phyloP scores from a whole-genome alignment of 1,284 basidiomycete species.

The Ustilago cynodontis region DNA sequence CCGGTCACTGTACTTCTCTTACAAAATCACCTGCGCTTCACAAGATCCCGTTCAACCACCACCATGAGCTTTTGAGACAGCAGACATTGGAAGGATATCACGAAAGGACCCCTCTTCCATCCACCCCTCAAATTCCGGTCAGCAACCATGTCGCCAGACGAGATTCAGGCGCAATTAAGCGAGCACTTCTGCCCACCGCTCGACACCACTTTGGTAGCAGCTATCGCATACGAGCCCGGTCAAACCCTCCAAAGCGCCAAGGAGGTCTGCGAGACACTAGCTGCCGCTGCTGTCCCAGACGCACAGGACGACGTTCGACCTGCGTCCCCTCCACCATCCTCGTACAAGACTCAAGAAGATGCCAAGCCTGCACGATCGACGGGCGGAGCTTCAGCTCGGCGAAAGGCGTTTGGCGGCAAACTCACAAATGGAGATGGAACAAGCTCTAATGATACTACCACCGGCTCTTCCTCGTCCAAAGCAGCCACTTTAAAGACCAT shows the following conservation, averaged over 20 bases:
- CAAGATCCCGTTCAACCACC: not conserved
- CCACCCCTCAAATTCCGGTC: not conserved
- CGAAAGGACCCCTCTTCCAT: not conserved
- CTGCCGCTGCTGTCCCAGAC: slow-evolving; percentile 37
- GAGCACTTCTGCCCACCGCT: slow-evolving; percentile 52
- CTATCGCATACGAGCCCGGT: slow-evolving; percentile 49
- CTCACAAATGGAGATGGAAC: slow-evolving; percentile 12
- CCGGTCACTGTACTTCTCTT: not conserved
- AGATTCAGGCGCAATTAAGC: slow-evolving; percentile 42
- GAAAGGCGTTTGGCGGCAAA: slow-evolving; percentile 31
- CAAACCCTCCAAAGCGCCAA: slow-evolving; percentile 55
- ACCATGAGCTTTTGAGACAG: not conserved
- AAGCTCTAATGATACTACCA: not conserved
- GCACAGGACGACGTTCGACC: not conserved
- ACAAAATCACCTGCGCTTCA: not conserved
- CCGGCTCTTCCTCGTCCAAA: not conserved
- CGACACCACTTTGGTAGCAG: slow-evolving; percentile 58
- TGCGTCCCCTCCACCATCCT: not conserved
- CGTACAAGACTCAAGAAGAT: not conserved
- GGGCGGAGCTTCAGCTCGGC: slow-evolving; percentile 6
- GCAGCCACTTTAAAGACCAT: not conserved
- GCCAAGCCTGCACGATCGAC: not conserved
- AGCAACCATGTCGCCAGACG: slow-evolving; percentile 35
- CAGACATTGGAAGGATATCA: not conserved
- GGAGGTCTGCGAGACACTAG: slow-evolving; percentile 48